Evolutionary conservation across 1,139 yeast species (phyloP), one percentile per base, ranked within the genome.

Genomic region (Maudiozyma humilis): DNA sequence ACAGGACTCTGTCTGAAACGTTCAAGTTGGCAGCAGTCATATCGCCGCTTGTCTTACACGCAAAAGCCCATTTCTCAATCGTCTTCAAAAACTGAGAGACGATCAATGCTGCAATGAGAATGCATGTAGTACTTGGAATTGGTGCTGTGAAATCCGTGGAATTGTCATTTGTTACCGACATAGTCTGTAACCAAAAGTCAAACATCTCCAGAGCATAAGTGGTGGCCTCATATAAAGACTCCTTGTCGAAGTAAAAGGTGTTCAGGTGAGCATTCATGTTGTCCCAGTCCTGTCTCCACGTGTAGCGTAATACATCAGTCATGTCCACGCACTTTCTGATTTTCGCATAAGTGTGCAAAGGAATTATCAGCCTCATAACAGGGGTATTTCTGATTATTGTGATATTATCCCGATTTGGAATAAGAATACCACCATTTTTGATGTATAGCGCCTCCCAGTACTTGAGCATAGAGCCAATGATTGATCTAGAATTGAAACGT

Each of bases 101-200:
- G 36, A 81, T 65, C 44, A 82, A 61, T 3, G 78, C 65, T 2
- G 87, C 69, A 1, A 81, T 73, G 56, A 80, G 79, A 23, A 81
- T 70, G 57, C 85, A 79, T 0, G 85, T 78, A 36, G 81, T 73
- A 55, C 82, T 80, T 59, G 81, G 80, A 15, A 82, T 82, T 2
- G 91, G 91, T 0, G 88, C 80, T 51, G 86, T 68, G 0, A 82
- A 77, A 57, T 77, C 76, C 47, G 76, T 78, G 2, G 81, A 77
- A 57, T 79, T 82, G 44, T 76, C 75, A 25, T 73, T 73, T 41
- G 77, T 75, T 13, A 79, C 73, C 23, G 20, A 23, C 25, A 80
- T 79, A 41, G 79, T 78, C 50, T 79, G 82, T 40, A 76, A 74
- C 91, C 91, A 82, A 40, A 82, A 66, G 46, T 77, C 75, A 46